A percentile compares a stretch with the other conserved stretches of the same genome.
These are phyloP conservation scores for Paxillus ammoniavirescens DNA, from an alignment of 768 basidiomycete genomes.

Conservation along the genomic window DNA sequence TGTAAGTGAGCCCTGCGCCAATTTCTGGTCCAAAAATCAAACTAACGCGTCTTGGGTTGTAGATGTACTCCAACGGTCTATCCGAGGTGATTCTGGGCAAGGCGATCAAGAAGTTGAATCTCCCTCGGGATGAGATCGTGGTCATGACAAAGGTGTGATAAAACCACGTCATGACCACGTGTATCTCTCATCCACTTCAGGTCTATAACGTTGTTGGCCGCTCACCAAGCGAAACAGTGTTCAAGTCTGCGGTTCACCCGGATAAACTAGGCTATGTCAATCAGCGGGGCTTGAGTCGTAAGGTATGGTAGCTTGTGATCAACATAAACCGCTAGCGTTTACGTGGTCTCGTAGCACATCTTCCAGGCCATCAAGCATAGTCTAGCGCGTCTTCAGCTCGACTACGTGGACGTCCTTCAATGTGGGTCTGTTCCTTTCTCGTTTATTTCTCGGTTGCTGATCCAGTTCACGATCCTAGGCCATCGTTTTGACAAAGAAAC, in stretches of 20 bases:
- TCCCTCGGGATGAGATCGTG: slow-evolving; percentile 67
- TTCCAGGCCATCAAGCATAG: slow-evolving; percentile 45
- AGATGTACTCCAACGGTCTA: slow-evolving; percentile 59
- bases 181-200: slow-evolving; percentile 7
- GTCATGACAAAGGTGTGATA: slow-evolving; percentile 63
- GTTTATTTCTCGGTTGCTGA: neutral
- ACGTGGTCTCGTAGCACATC: slow-evolving; percentile 38
- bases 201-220: slow-evolving; percentile 36
- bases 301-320: slow-evolving; percentile 21
- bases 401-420: slow-evolving; percentile 55
- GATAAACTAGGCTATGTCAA: slow-evolving; percentile 41
- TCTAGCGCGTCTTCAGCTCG: slow-evolving; percentile 35
- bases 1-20: slow-evolving; percentile 1
- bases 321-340: neutral
- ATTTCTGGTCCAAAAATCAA: neutral
- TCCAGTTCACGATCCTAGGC: slow-evolving; percentile 13
- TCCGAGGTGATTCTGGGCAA: slow-evolving; percentile 65
- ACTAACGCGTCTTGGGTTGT: neutral
- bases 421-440: slow-evolving; percentile 20
- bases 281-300: slow-evolving; percentile 38
- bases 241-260: slow-evolving; percentile 9
- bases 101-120: slow-evolving; percentile 57
- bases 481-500: slow-evolving; percentile 45
- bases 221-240: neutral
- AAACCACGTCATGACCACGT: too few species aligned